phyloP scores from a whole-genome alignment of 805 yeast species.

The Barnettozyma vustinii region DNA sequence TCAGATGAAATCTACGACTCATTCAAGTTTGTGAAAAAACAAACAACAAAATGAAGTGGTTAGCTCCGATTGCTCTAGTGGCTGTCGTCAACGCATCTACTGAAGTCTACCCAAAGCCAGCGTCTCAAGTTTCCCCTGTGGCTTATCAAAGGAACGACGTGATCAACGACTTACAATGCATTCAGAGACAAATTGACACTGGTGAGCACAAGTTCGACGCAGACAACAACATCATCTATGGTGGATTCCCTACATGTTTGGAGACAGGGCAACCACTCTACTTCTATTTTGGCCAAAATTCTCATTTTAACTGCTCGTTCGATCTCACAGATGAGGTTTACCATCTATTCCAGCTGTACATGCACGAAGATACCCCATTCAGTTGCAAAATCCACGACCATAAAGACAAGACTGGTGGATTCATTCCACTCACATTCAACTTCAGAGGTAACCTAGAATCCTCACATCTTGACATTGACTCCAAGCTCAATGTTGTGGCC shows the following conservation, averaged over 20 bases:
- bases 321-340: constrained; percentile 57
- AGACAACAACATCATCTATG: constrained; percentile 49
- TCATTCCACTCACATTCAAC: constrained; percentile 57
- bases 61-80: neutral
- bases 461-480: constrained; percentile 64
- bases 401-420: constrained; percentile 23
- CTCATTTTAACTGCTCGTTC: constrained; percentile 55
- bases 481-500: constrained; percentile 46
- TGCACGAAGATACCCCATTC: constrained; percentile 75
- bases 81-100: neutral
- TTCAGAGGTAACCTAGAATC: constrained; percentile 64
- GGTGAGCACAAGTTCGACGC: constrained; percentile 73
- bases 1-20: neutral
- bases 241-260: constrained; percentile 53
- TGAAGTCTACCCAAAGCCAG: constrained; percentile 11
- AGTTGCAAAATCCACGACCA: constrained; percentile 58
- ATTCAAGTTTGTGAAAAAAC: neutral
- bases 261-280: constrained; percentile 59
- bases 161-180: constrained; percentile 49
- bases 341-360: constrained; percentile 68
- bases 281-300: constrained; percentile 45
- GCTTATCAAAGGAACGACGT: constrained; percentile 34
- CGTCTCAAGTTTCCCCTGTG: neutral
- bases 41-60: neutral
- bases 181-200: constrained; percentile 59